Evolutionary conservation across 768 basidiomycete species (phyloP), one percentile per base, ranked within the genome.

Genomic region (Termitomyces eurrhizus): DNA sequence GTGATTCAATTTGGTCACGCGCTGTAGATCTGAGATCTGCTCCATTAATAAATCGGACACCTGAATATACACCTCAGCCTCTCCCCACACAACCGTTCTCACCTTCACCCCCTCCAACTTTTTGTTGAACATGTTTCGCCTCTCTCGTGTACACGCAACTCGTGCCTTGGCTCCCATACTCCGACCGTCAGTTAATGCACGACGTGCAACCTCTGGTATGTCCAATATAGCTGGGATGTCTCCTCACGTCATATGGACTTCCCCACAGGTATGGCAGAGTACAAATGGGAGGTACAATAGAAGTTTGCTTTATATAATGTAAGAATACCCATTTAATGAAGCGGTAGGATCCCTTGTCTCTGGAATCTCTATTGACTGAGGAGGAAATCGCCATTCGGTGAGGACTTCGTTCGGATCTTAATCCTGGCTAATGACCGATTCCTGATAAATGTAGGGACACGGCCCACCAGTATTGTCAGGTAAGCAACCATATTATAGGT

Each of bases 371-470:
- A 44, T 75, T 98, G 62, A 92, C 92, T 0, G 93, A 94, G 55
- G 96, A 97, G 41, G 96, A 98, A 74, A 80, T 84, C 64, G 89
- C 91, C 14, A 89, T 97, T 66, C 84, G 93, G 95, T 94, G 61
- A 48, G 79, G 65, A 59, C 11, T 18, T 18, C 8, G 21, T 14
- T 29, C 41, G 37, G 52, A 58, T 24, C 53, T 39, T 62, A 24
- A 24, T 36, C 37, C 41, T 52, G 42, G 37, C 51, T 60, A 33
- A 61, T 58, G 45, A 59, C 48, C 45, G n/a, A 32, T 37, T 33
- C 14, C 12, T 7, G 4, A 7, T 57, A 5, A 63, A 56, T 52
- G 32, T 94, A 64, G 95, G 26, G 89, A 95, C 67, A 89, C 88
- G 7, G 90, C 93, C 3, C 83, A 80, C 33, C 78, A 80, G 48